phyloP scores from a whole-genome alignment of 2,329 filamentous ascomycete species.

The Colletotrichum tropicale region DNA sequence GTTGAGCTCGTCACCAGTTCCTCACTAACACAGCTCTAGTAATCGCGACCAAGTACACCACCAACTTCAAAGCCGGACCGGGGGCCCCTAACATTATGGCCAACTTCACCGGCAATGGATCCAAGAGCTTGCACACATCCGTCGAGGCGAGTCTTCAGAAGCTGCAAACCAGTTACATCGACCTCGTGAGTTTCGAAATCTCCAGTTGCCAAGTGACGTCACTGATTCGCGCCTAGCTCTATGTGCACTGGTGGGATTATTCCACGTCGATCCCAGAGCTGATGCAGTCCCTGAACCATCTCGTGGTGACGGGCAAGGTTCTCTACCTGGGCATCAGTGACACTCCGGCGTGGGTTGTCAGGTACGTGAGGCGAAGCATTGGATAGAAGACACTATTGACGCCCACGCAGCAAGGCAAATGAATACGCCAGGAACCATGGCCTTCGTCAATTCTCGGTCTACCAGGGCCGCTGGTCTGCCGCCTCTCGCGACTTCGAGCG shows the following conservation, averaged over 20 bases:
- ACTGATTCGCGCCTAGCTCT: conserved; percentile 44
- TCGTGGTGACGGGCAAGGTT: conserved; percentile 66
- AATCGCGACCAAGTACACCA: conserved; percentile 73
- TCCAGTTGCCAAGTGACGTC: background rate
- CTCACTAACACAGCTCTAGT: conserved; percentile 42
- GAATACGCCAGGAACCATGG: conserved; percentile 73
- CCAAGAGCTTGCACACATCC: conserved; percentile 64
- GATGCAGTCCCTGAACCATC: conserved; percentile 70
- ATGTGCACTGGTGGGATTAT: conserved; percentile 72
- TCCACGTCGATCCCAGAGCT: conserved; percentile 68
- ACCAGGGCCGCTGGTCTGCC: conserved; percentile 69
- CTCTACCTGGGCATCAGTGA: conserved; percentile 70
- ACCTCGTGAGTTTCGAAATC: conserved; percentile 49
- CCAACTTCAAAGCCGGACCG: conserved; percentile 54
- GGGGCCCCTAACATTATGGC: conserved; percentile 47
- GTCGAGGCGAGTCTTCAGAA: conserved; percentile 62
- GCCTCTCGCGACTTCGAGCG: conserved; percentile 70
- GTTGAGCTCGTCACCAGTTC: background rate
- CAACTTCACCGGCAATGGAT: conserved; percentile 63
- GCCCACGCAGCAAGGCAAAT: conserved; percentile 57
- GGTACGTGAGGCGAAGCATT: conserved; percentile 26
- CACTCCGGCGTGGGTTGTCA: conserved; percentile 72
- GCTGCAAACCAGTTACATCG: conserved; percentile 72
- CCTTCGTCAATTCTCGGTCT: conserved; percentile 72
- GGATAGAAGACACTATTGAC: background rate